These are phyloP conservation scores for Diplotaxis tenuifolia DNA, from an alignment of 345 rosid species.

Conservation along the genomic window DNA sequence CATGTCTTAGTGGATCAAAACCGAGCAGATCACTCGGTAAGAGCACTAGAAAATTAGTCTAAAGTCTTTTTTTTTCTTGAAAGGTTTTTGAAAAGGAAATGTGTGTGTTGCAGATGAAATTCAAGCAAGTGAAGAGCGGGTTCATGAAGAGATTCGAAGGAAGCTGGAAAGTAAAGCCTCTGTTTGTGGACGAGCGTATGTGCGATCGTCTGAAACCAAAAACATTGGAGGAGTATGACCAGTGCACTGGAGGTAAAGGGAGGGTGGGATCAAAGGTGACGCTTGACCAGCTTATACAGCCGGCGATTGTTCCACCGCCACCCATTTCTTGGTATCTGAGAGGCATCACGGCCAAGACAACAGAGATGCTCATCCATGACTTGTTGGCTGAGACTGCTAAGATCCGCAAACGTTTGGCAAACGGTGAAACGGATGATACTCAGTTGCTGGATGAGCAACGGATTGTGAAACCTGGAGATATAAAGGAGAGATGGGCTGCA, in stretches of 20 bases:
- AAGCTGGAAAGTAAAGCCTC: conserved; percentile 74
- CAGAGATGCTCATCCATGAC: conserved; percentile 78
- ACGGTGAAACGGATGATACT: conserved; percentile 10
- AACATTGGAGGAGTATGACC: conserved; percentile 62
- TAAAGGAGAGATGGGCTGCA: conserved; percentile 77
- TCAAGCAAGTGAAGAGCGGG: conserved; percentile 78
- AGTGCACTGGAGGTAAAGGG: conserved; percentile 70
- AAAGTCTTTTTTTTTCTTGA: background rate
- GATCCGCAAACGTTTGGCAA: conserved; percentile 45
- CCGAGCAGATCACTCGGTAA: conserved; percentile 67
- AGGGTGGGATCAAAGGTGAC: conserved; percentile 74
- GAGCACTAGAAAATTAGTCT: conserved; percentile 9
- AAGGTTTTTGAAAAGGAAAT: background rate
- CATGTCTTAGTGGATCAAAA: conserved; percentile 84
- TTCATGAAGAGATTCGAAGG: conserved; percentile 95
- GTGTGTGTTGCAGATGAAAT: conserved; percentile 66
- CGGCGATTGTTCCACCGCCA: conserved; percentile 73
- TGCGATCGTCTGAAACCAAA: conserved; percentile 73
- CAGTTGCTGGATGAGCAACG: conserved; percentile 15
- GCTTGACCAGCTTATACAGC: conserved; percentile 83
- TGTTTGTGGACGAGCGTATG: conserved; percentile 63
- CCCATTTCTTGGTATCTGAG: conserved; percentile 95
- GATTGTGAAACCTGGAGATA: conserved; percentile 31
- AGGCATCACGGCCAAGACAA: conserved; percentile 79
- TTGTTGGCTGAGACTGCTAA: conserved; percentile 70